Percentiles rank a stretch among this genome's conserved stretches.
These are phyloP conservation scores for Yamadazyma conglobata DNA, from an alignment of 1,139 yeast species.

Conservation along the genomic window DNA sequence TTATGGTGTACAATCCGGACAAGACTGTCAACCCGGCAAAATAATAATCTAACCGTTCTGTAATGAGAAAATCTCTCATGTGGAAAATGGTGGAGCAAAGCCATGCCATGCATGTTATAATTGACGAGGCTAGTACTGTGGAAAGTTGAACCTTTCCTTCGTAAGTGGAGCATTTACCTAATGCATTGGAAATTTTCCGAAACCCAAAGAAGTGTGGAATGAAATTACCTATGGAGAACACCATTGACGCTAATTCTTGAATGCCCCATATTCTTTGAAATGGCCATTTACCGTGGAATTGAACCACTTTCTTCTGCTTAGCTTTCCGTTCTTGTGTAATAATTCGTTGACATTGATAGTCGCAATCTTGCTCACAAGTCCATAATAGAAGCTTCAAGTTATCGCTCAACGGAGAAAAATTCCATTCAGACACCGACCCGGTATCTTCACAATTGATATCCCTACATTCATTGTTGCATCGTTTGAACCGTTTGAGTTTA, in stretches of 20 bases:
- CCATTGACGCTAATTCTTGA: conserved; percentile 80
- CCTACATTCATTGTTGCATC: conserved; percentile 64
- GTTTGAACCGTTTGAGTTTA: conserved; percentile 61
- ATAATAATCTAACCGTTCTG: conserved; percentile 87
- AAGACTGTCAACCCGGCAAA: conserved; percentile 89
- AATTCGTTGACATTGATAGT: conserved; percentile 82
- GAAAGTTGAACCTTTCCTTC: conserved; percentile 27
- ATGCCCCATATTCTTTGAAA: conserved; percentile 68
- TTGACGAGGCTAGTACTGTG: conserved; percentile 35
- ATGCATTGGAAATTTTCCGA: conserved; percentile 25
- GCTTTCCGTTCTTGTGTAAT: conserved; percentile 55
- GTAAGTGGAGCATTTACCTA: conserved; percentile 11
- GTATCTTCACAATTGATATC: conserved; percentile 19
- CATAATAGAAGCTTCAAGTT: conserved; percentile 56
- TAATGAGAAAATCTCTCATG: conserved; percentile 69
- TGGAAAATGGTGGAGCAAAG: conserved; percentile 81
- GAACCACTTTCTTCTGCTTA: conserved; percentile 51
- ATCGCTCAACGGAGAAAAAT: conserved; percentile 28
- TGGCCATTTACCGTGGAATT: conserved; percentile 98
- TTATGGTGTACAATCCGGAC: conserved; percentile 68
- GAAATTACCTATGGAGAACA: conserved; percentile 79
- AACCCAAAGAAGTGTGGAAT: conserved; percentile 70
- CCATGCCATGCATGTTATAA: conserved; percentile 87
- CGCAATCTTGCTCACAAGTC: conserved; percentile 84
- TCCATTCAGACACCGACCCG: conserved; percentile 15